These are phyloP conservation scores for Populus nigra DNA, from an alignment of 345 rosid species.

Conservation along the genomic window DNA sequence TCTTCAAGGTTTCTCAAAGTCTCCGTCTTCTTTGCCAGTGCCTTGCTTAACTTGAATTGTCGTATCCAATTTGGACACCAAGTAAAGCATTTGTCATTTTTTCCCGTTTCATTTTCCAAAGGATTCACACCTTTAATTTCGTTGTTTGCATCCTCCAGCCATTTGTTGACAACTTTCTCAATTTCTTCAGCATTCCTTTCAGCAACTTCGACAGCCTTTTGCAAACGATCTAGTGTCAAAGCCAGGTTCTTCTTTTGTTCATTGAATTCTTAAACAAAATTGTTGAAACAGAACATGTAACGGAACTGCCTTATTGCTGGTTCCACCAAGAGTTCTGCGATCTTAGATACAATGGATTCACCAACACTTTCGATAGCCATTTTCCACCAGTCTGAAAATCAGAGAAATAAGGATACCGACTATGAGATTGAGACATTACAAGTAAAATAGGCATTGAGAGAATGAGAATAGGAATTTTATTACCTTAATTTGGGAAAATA, in stretches of 20 bases:
- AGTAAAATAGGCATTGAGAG: no score
- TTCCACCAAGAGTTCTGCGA: constrained; percentile 4
- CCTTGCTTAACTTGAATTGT: background rate
- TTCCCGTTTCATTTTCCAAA: background rate
- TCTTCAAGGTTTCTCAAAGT: background rate
- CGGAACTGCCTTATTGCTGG: background rate
- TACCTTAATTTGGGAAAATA: no score
- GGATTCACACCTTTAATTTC: background rate
- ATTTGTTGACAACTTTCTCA: background rate
- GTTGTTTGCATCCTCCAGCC: background rate
- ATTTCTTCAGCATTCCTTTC: background rate
- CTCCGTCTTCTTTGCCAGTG: background rate
- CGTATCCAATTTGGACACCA: background rate
- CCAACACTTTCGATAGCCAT: background rate
- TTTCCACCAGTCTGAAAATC: background rate
- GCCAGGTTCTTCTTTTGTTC: background rate
- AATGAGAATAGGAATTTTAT: no score
- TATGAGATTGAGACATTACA: no score
- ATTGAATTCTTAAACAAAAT: background rate
- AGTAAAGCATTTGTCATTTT: background rate
- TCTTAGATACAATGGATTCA: background rate
- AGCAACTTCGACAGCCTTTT: background rate
- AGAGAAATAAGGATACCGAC: background rate
- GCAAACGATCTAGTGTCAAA: background rate
- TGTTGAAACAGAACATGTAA: constrained; percentile 1